Conservation (phyloP, 805 yeast genomes). For the Candida orba region DNA sequence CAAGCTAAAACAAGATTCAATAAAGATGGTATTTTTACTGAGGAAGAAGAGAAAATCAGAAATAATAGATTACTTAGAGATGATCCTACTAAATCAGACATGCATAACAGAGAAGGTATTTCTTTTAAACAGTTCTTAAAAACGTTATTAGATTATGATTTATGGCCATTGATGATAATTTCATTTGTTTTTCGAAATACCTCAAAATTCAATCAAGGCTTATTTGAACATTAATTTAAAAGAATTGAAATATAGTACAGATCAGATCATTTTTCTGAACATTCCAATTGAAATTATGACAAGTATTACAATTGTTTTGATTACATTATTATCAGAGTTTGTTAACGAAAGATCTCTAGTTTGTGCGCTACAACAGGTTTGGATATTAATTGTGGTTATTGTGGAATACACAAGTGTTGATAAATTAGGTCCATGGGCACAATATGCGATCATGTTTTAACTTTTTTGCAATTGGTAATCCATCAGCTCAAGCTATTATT, state of each 20-base stretch:
- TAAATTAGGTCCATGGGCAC: conserved; percentile 34
- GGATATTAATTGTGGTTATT: conserved; percentile 31
- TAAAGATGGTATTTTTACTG: conserved; percentile 45
- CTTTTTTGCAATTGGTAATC: neutral
- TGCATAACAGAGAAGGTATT: conserved; percentile 54
- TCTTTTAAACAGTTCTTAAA: conserved; percentile 31
- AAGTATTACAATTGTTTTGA: conserved; percentile 28
- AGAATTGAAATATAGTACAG: conserved; percentile 44
- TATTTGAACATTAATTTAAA: conserved; percentile 46
- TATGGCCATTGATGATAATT: conserved; percentile 47
- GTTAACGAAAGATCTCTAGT: conserved; percentile 27
- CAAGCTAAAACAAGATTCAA: conserved; percentile 44
- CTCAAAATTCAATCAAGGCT: conserved; percentile 28
- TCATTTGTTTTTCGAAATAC: conserved; percentile 38
- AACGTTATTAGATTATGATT: conserved; percentile 40
- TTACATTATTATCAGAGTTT: conserved; percentile 33
- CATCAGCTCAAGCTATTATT: conserved; percentile 28
- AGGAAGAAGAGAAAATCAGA: conserved; percentile 48
- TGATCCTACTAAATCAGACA: conserved; percentile 58
- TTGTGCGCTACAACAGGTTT: conserved; percentile 22
- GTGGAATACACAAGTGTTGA: conserved; percentile 23
- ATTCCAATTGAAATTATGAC: conserved; percentile 41
- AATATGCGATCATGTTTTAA: conserved; percentile 29
- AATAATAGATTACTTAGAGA: conserved; percentile 54
- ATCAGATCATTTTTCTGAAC: conserved; percentile 42